These are phyloP conservation scores for Acanthamoeba culbertsoni DNA, from an alignment of 208 protist genomes.

Conservation along the genomic window DNA sequence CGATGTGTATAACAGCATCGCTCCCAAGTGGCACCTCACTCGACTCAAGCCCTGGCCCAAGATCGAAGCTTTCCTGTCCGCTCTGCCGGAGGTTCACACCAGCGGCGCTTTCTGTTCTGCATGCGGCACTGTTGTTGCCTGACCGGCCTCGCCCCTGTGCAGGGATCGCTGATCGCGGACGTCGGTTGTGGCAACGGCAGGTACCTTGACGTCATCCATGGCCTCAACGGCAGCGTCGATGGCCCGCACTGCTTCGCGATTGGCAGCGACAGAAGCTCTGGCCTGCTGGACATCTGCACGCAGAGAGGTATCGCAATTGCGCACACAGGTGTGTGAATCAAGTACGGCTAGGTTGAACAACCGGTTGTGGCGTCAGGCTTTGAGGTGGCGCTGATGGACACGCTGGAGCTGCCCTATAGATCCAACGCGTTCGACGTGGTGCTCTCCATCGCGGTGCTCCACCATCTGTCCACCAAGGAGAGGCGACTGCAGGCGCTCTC, in stretches of 20 bases:
- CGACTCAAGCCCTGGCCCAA: slow-evolving; percentile 22
- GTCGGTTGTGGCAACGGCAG: slow-evolving; percentile 80
- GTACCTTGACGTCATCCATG: slow-evolving; percentile 66
- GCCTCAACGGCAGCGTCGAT: not conserved
- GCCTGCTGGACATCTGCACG: slow-evolving; percentile 25
- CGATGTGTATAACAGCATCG: slow-evolving; percentile 23
- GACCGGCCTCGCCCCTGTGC: not conserved
- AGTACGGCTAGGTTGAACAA: not conserved
- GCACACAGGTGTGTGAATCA: not conserved
- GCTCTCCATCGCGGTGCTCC: slow-evolving; percentile 65
- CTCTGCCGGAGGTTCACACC: not conserved
- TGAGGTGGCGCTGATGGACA: slow-evolving; percentile 41
- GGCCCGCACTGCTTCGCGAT: not conserved
- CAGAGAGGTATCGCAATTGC: not conserved
- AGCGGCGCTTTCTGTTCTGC: not conserved
- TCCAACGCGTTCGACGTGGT: slow-evolving; percentile 33
- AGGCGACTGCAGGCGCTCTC: slow-evolving; percentile 36
- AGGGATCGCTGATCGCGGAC: slow-evolving; percentile 66
- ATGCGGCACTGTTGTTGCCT: not conserved
- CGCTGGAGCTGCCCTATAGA: slow-evolving; percentile 1
- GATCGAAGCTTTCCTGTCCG: slow-evolving; percentile 5
- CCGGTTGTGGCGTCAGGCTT: not conserved
- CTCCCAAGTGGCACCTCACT: not conserved
- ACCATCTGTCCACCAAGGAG: slow-evolving; percentile 61
- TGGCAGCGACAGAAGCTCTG: not conserved